These are phyloP conservation scores for Fusarium tupiense DNA, from an alignment of 2,329 filamentous ascomycete genomes.

Conservation along the genomic window DNA sequence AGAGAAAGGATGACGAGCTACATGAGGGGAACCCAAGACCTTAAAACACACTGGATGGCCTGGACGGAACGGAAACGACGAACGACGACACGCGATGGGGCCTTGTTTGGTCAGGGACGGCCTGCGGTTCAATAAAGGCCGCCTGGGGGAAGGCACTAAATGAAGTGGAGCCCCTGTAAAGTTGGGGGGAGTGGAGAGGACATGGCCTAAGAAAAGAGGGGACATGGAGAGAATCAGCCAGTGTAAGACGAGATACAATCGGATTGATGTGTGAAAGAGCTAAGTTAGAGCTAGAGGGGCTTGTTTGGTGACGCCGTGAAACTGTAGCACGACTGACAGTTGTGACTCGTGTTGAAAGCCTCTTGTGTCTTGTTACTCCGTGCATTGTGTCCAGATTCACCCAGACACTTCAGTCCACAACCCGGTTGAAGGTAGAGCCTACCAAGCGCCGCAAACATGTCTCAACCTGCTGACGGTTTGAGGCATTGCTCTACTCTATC, in stretches of 20 bases:
- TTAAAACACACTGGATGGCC: slow-evolving; percentile 17
- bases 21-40: slow-evolving; percentile 24
- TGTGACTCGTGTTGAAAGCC: slow-evolving; percentile 22
- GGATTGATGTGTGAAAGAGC: slow-evolving; percentile 3
- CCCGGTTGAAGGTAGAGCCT: background rate
- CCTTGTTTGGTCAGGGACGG: slow-evolving; percentile 15
- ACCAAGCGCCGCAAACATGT: slow-evolving; percentile 16
- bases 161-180: slow-evolving; percentile 28
- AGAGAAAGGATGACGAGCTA: slow-evolving; percentile 9
- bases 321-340: slow-evolving; percentile 12
- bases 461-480: background rate
- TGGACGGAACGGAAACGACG: slow-evolving; percentile 17
- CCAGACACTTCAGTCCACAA: background rate
- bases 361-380: slow-evolving; percentile 9
- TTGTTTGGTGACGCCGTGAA: slow-evolving; percentile 35
- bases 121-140: slow-evolving; percentile 28
- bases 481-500: background rate
- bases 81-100: slow-evolving; percentile 26
- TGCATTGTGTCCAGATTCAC: background rate
- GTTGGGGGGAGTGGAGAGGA: slow-evolving; percentile 30
- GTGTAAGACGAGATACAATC: slow-evolving; percentile 12
- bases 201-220: slow-evolving; percentile 27
- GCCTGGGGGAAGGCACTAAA: slow-evolving; percentile 10
- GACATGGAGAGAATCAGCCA: background rate
- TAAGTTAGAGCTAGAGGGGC: slow-evolving; percentile 15